Base-by-base conservation (phyloP, 495 filamentous ascomycete species). In the Aspergillus haitiensis region DNA sequence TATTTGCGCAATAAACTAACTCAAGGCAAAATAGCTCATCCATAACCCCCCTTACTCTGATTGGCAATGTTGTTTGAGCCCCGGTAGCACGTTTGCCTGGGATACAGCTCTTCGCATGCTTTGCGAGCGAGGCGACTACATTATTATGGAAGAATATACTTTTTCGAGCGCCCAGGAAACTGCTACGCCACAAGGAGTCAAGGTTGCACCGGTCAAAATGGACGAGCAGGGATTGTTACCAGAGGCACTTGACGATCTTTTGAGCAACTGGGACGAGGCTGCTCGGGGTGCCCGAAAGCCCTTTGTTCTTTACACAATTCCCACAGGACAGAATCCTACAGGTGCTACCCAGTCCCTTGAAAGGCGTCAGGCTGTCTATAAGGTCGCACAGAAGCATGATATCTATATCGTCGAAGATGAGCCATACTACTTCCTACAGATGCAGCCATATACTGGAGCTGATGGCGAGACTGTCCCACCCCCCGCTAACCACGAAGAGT, bases 361-460 rank as follows among this genome's bases (percentile, higher is more conserved):
- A 69, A 82, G 93, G 44, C 77, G 92, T 11, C 72, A 80, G 58
- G 85, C 79, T 21, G 80, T 98, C 45, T 97, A 97, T 76, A 74
- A 72, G 13, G 81, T 96, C 8, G 86, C 85, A 31, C 85, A 87
- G 69, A 89, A 90, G 73, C 89, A 96, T 69, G 90, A 96, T 67
- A 59, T 98, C 40, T 88, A 83, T 68, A 93, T 98, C 69, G 67
- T 98, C 52, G 93, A 98, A 74, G 93, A 98, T 68, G 93, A 98
- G 69, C 93, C 93, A 11, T 97, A 97, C 74, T 98, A 97, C 75
- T 98, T 93, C 78, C 80, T 98, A 52, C 94, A 98, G 76, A 97
- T 98, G 92, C 85, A 90, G 69, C 86, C 90, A 1, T 94, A 93
- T 73, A 79, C 79, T 12, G 83, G 84, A 27, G 69, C 77, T 33